A percentile compares a stretch with the other conserved stretches of the same genome.
Evolutionary conservation across 2,329 filamentous ascomycete genomes (phyloP).

Genomic region (Trichoderma sp.): DNA sequence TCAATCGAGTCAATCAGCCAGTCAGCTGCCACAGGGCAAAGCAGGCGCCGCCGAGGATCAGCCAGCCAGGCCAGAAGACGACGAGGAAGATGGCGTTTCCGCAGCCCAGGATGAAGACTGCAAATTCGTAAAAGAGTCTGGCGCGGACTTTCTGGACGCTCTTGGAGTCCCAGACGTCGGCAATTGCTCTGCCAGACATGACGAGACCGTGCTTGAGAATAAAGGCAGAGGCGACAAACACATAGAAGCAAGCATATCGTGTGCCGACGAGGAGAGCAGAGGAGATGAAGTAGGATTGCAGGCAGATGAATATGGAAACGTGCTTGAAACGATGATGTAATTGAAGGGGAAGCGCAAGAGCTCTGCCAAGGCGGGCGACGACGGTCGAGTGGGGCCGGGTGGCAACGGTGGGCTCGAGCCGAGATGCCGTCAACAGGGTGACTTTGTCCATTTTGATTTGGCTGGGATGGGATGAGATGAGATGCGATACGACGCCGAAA

Average conservation of each 20-base stretch:
- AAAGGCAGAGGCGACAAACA: constrained; percentile 27
- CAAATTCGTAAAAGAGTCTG: constrained; percentile 51
- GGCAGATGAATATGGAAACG: constrained; percentile 25
- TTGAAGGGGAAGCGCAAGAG: constrained; percentile 34
- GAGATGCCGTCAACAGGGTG: constrained; percentile 39
- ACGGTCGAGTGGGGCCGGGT: constrained; percentile 32
- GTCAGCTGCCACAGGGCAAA: constrained; percentile 36
- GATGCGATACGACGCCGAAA: not conserved
- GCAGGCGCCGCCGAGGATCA: constrained; percentile 40
- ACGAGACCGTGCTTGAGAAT: constrained; percentile 27
- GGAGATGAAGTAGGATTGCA: constrained; percentile 32
- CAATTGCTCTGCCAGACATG: constrained; percentile 30
- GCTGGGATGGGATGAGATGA: not conserved
- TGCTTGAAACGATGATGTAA: constrained; percentile 34
- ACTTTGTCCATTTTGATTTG: constrained; percentile 34
- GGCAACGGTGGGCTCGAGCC: constrained; percentile 32
- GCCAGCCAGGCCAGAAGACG: constrained; percentile 58
- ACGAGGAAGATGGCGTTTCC: constrained; percentile 48
- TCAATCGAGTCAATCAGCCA: constrained; percentile 36
- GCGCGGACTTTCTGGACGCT: constrained; percentile 38
- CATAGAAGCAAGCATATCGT: not conserved
- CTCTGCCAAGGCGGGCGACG: constrained; percentile 34
- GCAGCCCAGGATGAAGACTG: constrained; percentile 48
- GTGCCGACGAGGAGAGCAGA: constrained; percentile 19
- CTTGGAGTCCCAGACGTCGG: constrained; percentile 39